Base-by-base conservation (phyloP, 2,329 filamentous ascomycete species). In the Colletotrichum zoysiae region DNA sequence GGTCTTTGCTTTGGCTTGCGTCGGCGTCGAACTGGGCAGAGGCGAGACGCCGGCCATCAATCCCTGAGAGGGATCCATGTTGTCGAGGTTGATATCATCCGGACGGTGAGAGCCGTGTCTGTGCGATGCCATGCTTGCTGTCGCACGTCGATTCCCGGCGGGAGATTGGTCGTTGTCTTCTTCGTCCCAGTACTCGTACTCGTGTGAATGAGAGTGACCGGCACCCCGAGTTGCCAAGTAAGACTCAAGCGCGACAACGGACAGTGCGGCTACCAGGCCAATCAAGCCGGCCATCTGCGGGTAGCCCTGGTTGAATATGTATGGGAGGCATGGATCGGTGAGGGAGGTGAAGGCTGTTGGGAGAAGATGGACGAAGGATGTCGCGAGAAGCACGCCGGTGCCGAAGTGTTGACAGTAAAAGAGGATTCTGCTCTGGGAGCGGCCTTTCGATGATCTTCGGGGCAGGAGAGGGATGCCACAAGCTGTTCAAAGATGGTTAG, bases 231-330 rank as follows among this genome's bases (percentile, higher is more conserved):
- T 92, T 0, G 94, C 95, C 76, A 98, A 91, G 79, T 95, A 94
- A 83, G 96, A 97, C 81, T 98, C 95, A 64, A 98, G 88, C 2
- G 90, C 89, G 8, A 97, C 93, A 3, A 98, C 95, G 5, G 93
- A 84, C 71, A 97, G 86, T n/a, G 94, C 93, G 14, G 93, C 91
- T 12, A 91, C 81, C 93, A 97, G 95, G 67, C 93, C 92, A 58
- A 97, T 89, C 59, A 96, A 86, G 2, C 95, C 94, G 0, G 94
- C 90, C 79, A 97, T 91, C 7, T 93, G 93, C 58, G 87, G 89
- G 79, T 96, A 97, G n/a, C 89, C 88, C 74, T 92, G 78, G 79
- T 89, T 95, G 88, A 95, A 97, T 78, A 95, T 92, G 69, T 87
- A 85, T 11, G 94, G 93, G 0, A 97, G 89, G 76, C 91, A 93